Evolutionary conservation across 1,284 basidiomycete species (phyloP).

Genomic region (Coniferiporia sulphurascens): DNA sequence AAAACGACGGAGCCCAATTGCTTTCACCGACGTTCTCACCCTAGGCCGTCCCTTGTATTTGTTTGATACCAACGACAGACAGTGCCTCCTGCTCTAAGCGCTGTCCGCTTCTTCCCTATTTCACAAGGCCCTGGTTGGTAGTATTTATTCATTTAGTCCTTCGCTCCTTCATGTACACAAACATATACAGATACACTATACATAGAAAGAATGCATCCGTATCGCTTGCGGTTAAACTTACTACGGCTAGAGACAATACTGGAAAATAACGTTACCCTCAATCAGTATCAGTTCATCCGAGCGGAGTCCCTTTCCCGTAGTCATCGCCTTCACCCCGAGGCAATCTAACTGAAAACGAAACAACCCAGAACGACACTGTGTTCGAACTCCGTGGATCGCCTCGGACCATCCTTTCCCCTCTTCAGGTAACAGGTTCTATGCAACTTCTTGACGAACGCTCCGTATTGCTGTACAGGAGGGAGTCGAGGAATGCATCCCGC

Average conservation of each 20-base stretch:
- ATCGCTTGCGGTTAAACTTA: constrained; percentile 11
- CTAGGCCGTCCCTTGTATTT: background rate
- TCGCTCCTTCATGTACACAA: background rate
- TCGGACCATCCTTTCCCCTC: background rate
- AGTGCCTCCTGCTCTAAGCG: background rate
- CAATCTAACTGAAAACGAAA: constrained; percentile 1
- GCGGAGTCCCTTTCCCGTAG: background rate
- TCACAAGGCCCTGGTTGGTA: background rate
- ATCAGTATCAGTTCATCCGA: background rate
- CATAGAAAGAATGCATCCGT: background rate
- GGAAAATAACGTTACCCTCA: background rate
- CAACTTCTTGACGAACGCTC: constrained; percentile 66
- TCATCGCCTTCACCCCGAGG: background rate
- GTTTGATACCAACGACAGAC: background rate
- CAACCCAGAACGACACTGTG: background rate
- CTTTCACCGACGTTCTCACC: background rate
- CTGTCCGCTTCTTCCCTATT: background rate
- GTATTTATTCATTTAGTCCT: background rate
- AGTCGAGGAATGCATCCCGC: constrained; percentile 71
- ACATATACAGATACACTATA: constrained; percentile 7
- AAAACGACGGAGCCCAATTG: background rate
- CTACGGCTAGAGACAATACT: background rate
- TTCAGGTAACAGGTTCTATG: constrained; percentile 46
- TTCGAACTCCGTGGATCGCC: background rate
- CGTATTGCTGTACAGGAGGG: constrained; percentile 56